Evolutionary conservation across 805 yeast species (phyloP), one percentile per base, ranked within the genome.

Genomic region (Blastobotrys robertii): DNA sequence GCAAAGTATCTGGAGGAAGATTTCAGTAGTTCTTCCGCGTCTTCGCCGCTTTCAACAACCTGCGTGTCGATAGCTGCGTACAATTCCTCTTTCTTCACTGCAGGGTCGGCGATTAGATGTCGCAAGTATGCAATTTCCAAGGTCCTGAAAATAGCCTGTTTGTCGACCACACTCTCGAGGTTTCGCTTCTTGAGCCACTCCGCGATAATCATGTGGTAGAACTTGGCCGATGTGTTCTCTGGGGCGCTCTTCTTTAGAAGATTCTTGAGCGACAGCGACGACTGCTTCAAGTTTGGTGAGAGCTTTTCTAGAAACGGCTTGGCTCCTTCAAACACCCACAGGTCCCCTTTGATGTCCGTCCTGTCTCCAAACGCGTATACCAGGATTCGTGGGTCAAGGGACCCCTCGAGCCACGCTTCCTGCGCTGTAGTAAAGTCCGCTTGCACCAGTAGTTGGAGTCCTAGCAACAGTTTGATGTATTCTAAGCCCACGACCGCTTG

Each of bases 401-500:
- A 50, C 3, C 65, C 68, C 43, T 60, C 57, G 1, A 58, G 51
- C 66, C 70, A 68, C 15, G 58, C 53, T 14, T 53, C 57, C 39
- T 60, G 44, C 1, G 65, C 62, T 1, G 49, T 51, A 3, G 44
- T 42, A 41, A 49, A 51, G 8, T 52, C 53, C 3, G 44, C 48
- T 9, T 44, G 48, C 12, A 52, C 45, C 14, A 66, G 47, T 37
- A 62, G 61, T 10, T 50, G 48, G 11, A 69, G 40, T 0, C 62
- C 66, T 2, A 68, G 49, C 34, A 60, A 49, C n/a, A 60, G 50
- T 29, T 65, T 64, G 14, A 69, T 45, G 42, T 66, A 70, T 34
- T 69, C 64, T 3, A 63, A 50, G 44, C 68, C 68, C 7, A 59
- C 47, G 11, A 63, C 61, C 2, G 60, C 66, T 5, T 59, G 54